These are phyloP conservation scores for Styphnolobium japonicum DNA, from an alignment of 306 rosid species.

Conservation along the genomic window DNA sequence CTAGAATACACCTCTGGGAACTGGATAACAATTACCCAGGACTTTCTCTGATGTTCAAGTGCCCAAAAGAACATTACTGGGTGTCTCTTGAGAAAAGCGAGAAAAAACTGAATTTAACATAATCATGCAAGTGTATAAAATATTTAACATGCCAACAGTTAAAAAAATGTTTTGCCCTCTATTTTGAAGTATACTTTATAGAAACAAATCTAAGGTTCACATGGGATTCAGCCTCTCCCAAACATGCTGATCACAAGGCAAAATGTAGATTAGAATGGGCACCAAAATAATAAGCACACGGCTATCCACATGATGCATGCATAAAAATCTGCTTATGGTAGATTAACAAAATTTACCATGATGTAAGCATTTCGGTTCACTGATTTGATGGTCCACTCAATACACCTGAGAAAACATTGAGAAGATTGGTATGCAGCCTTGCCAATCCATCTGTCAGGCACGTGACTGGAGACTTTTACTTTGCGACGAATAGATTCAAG, in stretches of 20 bases:
- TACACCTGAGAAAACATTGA: slow-evolving; percentile 53
- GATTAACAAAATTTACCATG: slow-evolving; percentile 56
- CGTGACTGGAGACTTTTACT: slow-evolving; percentile 58
- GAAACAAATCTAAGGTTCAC: not conserved
- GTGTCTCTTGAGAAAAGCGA: not conserved
- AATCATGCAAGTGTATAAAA: not conserved
- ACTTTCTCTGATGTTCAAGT: not conserved
- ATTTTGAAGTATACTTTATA: not conserved
- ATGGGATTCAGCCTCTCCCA: not conserved
- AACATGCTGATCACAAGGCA: not conserved
- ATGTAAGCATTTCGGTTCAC: slow-evolving; percentile 95
- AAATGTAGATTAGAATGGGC: not conserved
- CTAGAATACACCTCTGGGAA: not conserved
- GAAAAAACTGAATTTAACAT: not conserved
- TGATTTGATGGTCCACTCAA: slow-evolving; percentile 86
- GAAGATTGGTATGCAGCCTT: slow-evolving; percentile 53
- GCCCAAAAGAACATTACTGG: not conserved
- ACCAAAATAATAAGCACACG: not conserved
- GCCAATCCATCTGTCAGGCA: slow-evolving; percentile 65
- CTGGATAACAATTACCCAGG: not conserved
- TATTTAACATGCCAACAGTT: not conserved
- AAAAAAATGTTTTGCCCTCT: not conserved
- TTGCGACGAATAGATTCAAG: slow-evolving; percentile 87
- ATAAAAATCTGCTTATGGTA: slow-evolving; percentile 3
- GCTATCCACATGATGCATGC: not conserved